Percentiles rank a stretch among this genome's conserved stretches.
Conservation (phyloP, 176 grass and related monocot genomes). For the Tillandsia leiboldiana region DNA sequence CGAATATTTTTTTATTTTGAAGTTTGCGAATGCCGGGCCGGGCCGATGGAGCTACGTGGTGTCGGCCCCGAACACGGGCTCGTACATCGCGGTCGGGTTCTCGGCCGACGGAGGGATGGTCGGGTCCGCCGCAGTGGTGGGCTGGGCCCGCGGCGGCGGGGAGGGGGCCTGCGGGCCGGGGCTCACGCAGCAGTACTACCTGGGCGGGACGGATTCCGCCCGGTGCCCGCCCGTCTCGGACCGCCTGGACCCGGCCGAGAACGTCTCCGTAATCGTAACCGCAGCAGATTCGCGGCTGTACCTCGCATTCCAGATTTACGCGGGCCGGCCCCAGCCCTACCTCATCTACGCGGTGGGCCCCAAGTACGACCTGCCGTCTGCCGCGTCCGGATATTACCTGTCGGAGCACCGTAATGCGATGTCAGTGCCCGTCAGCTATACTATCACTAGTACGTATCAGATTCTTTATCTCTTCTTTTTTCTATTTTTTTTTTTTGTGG, state of each 20-base stretch:
- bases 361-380: slow-evolving; percentile 31
- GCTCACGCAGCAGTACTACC: slow-evolving; percentile 60
- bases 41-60: slow-evolving; percentile 82
- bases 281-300: slow-evolving; percentile 38
- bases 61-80: slow-evolving; percentile 53
- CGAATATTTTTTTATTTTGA: not conserved
- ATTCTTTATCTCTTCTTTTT: no score
- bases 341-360: slow-evolving; percentile 64
- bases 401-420: slow-evolving; percentile 29
- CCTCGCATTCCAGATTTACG: slow-evolving; percentile 71
- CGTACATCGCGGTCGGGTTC: slow-evolving; percentile 74
- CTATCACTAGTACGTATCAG: not conserved
- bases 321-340: slow-evolving; percentile 36
- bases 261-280: slow-evolving; percentile 25
- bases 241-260: slow-evolving; percentile 30
- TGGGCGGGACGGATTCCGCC: slow-evolving; percentile 39
- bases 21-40: slow-evolving; percentile 66
- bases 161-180: slow-evolving; percentile 31
- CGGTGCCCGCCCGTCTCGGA: slow-evolving; percentile 25
- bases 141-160: slow-evolving; percentile 34
- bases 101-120: slow-evolving; percentile 73
- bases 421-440: slow-evolving; percentile 36
- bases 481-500: no score
- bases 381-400: slow-evolving; percentile 2
- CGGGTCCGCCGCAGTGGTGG: slow-evolving; percentile 72